Percentiles rank a stretch among this genome's conserved stretches.
Evolutionary conservation across 768 basidiomycete species (phyloP).

Genomic region (Tephrocybe sp.): DNA sequence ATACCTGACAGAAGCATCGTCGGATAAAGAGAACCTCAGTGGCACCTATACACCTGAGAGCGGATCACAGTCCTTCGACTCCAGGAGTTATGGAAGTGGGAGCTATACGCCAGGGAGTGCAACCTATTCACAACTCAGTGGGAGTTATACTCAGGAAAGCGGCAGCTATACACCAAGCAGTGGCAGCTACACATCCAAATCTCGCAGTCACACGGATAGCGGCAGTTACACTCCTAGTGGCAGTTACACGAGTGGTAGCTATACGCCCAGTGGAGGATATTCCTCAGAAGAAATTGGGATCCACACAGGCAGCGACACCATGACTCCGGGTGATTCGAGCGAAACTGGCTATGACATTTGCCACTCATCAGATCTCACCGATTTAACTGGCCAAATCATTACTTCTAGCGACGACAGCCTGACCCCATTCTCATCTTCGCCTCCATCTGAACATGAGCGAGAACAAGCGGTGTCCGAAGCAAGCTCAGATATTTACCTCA

Average conservation of each 20-base stretch:
- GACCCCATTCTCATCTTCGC: conserved; percentile 32
- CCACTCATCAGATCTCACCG: conserved; percentile 49
- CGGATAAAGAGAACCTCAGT: conserved; percentile 60
- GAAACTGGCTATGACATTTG: conserved; percentile 58
- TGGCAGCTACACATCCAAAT: conserved; percentile 8
- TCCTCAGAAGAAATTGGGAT: conserved; percentile 13
- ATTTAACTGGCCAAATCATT: conserved; percentile 32
- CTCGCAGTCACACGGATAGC: background rate
- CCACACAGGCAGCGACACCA: conserved; percentile 24
- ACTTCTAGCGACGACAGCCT: conserved; percentile 30
- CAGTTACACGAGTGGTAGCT: conserved; percentile 25
- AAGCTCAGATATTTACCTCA: conserved; percentile 40
- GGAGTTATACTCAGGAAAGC: conserved; percentile 10
- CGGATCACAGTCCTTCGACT: conserved; percentile 25
- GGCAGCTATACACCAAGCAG: conserved; percentile 10
- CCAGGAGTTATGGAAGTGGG: conserved; percentile 24
- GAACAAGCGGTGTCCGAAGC: conserved; percentile 15
- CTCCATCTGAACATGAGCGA: conserved; percentile 24
- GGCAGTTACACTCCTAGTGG: conserved; percentile 21
- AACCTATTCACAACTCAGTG: conserved; percentile 9
- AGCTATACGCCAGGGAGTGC: conserved; percentile 22
- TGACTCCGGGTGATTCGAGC: conserved; percentile 38
- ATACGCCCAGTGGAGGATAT: conserved; percentile 10
- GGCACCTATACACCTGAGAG: conserved; percentile 25
- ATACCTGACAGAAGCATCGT: conserved; percentile 36